These are phyloP conservation scores for Blastocystis sp. DNA, from an alignment of 352 stramenopile genomes.

Conservation along the genomic window DNA sequence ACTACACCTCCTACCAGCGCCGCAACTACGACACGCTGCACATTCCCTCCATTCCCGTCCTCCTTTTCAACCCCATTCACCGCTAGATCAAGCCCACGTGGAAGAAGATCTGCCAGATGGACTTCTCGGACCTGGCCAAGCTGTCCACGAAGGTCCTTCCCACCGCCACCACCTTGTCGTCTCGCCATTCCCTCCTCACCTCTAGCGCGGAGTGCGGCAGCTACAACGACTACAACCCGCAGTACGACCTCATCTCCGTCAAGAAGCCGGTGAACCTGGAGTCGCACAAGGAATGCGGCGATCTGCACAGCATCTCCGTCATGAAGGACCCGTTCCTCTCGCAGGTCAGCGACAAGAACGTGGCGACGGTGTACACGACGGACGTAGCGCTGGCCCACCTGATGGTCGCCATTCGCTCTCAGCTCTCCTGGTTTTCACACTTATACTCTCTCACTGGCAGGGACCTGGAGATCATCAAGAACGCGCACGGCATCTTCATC, in stretches of 20 bases:
- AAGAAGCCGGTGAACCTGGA: slow-evolving; percentile 79
- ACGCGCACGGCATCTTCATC: slow-evolving; percentile 82
- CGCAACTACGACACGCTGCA: slow-evolving; percentile 36
- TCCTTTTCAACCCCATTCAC: neutral
- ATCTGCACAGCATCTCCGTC: slow-evolving; percentile 91
- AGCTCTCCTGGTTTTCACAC: slow-evolving; percentile 93
- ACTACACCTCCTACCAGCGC: neutral
- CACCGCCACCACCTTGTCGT: neutral
- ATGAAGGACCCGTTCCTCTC: slow-evolving; percentile 91
- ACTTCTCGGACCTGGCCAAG: slow-evolving; percentile 18
- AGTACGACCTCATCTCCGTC: slow-evolving; percentile 87
- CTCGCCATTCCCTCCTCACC: neutral
- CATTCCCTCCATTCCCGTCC: slow-evolving; percentile 5
- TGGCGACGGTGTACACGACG: slow-evolving; percentile 90
- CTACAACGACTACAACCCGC: slow-evolving; percentile 88
- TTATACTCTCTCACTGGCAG: too few species aligned
- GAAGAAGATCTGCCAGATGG: slow-evolving; percentile 5
- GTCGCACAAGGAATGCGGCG: slow-evolving; percentile 78
- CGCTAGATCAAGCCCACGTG: slow-evolving; percentile 26
- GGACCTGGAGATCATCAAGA: slow-evolving; percentile 50
- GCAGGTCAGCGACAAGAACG: slow-evolving; percentile 82
- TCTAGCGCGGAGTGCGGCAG: slow-evolving; percentile 80
- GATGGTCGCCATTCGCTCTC: slow-evolving; percentile 88
- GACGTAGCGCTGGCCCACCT: slow-evolving; percentile 92
- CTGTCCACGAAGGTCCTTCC: slow-evolving; percentile 4